Conservation (phyloP, 176 grass and related monocot genomes). For the Zizania latifolia region DNA sequence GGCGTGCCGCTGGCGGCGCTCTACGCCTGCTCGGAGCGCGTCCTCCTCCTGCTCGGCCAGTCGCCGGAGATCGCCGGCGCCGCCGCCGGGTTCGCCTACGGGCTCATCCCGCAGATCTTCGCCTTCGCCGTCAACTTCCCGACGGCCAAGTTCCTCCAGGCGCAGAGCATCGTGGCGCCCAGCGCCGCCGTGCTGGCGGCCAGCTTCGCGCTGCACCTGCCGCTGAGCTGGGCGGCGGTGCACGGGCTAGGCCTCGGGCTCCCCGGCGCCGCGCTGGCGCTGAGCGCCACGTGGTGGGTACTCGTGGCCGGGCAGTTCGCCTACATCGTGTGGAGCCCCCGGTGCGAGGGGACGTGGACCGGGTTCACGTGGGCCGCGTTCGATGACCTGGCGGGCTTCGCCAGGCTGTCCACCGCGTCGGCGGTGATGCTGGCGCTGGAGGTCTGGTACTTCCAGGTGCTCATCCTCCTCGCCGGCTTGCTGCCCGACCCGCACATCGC, state of each 20-base stretch:
- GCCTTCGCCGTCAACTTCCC: slow-evolving; percentile 85
- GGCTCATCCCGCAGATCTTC: slow-evolving; percentile 94
- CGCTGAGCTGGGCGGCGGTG: slow-evolving; percentile 66
- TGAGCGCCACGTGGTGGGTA: slow-evolving; percentile 74
- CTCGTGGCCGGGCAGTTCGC: slow-evolving; percentile 63
- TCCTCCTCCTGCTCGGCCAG: slow-evolving; percentile 62
- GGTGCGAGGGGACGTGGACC: slow-evolving; percentile 60
- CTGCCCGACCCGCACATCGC: slow-evolving; percentile 68
- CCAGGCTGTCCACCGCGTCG: slow-evolving; percentile 59
- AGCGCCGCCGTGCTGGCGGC: slow-evolving; percentile 74
- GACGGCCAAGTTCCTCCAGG: slow-evolving; percentile 87
- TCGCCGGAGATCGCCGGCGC: slow-evolving; percentile 73
- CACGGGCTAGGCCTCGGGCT: slow-evolving; percentile 53
- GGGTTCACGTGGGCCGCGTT: slow-evolving; percentile 81
- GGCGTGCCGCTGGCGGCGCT: slow-evolving; percentile 68
- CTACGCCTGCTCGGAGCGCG: slow-evolving; percentile 61
- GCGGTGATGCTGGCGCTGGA: slow-evolving; percentile 93
- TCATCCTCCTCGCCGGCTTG: slow-evolving; percentile 78
- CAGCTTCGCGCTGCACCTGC: slow-evolving; percentile 46
- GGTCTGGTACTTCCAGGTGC: slow-evolving; percentile 90
- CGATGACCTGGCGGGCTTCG: slow-evolving; percentile 58
- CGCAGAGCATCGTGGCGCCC: slow-evolving; percentile 86
- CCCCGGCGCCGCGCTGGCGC: slow-evolving; percentile 63
- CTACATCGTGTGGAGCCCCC: slow-evolving; percentile 62
- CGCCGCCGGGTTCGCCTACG: slow-evolving; percentile 59